A percentile compares a stretch with the other conserved stretches of the same genome.
Evolutionary conservation across 768 basidiomycete genomes (phyloP).

Genomic region (Lactarius akahatsu): DNA sequence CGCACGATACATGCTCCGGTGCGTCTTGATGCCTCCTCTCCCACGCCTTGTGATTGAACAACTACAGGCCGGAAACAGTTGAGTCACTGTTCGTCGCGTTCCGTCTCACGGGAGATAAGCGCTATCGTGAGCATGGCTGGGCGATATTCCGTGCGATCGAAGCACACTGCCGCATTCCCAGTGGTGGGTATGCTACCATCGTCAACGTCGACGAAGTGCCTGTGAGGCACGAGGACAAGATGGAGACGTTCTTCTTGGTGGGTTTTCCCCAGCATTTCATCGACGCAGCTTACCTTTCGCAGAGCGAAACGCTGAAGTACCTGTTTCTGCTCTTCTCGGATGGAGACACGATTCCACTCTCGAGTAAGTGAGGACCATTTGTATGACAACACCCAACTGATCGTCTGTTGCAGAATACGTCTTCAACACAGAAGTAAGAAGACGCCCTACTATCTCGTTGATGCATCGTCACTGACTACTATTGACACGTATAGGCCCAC

Average conservation of each 20-base stretch:
- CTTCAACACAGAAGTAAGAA: slow-evolving; percentile 83
- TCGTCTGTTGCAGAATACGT: slow-evolving; percentile 59
- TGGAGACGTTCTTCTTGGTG: slow-evolving; percentile 95
- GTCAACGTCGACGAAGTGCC: slow-evolving; percentile 81
- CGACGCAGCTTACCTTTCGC: slow-evolving; percentile 1
- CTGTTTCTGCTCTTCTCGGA: slow-evolving; percentile 86
- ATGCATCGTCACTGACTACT: slow-evolving; percentile 9
- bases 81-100: slow-evolving; percentile 92
- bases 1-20: slow-evolving; percentile 91
- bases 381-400: slow-evolving; percentile 21
- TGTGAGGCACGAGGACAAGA: slow-evolving; percentile 72
- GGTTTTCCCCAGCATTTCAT: slow-evolving; percentile 30
- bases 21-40: slow-evolving; percentile 27
- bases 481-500: slow-evolving; percentile 48
- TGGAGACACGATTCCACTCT: slow-evolving; percentile 64
- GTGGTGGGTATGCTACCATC: slow-evolving; percentile 82
- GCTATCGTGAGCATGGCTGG: slow-evolving; percentile 86
- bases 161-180: slow-evolving; percentile 70
- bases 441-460: not conserved
- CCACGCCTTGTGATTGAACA: not conserved
- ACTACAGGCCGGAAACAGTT: slow-evolving; percentile 80
- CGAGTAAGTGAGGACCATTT: slow-evolving; percentile 47
- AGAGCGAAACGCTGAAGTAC: slow-evolving; percentile 92
- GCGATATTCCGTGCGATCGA: slow-evolving; percentile 87
- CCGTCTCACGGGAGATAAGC: slow-evolving; percentile 80